These are phyloP conservation scores for Candida takata DNA, from an alignment of 805 yeast species.

Conservation along the genomic window DNA sequence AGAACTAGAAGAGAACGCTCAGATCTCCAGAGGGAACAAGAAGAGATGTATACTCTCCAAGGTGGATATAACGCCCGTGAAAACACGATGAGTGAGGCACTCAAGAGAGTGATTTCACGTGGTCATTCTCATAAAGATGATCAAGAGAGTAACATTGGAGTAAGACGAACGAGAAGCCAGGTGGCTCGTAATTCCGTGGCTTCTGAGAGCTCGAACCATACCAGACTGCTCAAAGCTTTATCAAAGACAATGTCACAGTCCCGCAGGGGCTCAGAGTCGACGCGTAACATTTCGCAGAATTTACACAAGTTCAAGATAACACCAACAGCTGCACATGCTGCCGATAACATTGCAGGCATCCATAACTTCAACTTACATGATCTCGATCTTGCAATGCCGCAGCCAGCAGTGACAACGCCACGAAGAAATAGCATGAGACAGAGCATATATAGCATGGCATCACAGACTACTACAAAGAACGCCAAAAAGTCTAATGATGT, in stretches of 20 bases:
- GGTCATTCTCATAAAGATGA: conserved; percentile 3
- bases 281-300: conserved; percentile 26
- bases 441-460: too few relatives aligned
- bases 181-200: not conserved
- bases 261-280: conserved; percentile 18
- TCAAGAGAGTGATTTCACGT: conserved; percentile 24
- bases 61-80: conserved; percentile 28
- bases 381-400: conserved; percentile 1
- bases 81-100: conserved; percentile 27
- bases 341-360: conserved; percentile 42
- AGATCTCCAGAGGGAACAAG: conserved; percentile 21
- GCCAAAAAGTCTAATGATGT: too few relatives aligned
- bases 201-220: conserved; percentile 5
- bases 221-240: conserved; percentile 15
- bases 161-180: not conserved
- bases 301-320: conserved; percentile 34
- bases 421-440: too few relatives aligned
- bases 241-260: conserved; percentile 11
- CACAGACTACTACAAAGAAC: too few relatives aligned
- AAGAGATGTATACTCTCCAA: conserved; percentile 19
- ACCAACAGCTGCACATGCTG: conserved; percentile 32
- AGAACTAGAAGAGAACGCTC: conserved; percentile 7
- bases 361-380: conserved; percentile 23
- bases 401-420: not conserved
- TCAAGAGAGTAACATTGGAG: conserved; percentile 19